Conservation (phyloP, 2,329 filamentous ascomycete species). For the Xylaria hypoxylon region DNA sequence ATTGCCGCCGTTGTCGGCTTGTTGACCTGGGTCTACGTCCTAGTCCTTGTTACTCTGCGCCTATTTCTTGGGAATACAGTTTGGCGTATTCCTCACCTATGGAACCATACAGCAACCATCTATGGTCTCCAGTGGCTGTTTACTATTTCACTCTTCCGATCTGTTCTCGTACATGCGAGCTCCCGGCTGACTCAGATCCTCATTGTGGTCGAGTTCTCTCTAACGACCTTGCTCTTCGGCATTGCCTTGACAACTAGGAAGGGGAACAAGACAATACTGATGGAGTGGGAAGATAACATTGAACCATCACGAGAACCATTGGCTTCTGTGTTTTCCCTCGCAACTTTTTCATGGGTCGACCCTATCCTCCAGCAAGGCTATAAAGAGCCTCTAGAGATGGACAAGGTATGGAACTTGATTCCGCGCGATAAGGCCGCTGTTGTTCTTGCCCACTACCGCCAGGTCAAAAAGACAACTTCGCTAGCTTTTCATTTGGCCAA, state of each 20-base stretch:
- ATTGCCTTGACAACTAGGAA: constrained; percentile 86
- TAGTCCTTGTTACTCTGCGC: constrained; percentile 78
- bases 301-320: constrained; percentile 88
- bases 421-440: constrained; percentile 87
- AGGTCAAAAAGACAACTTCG: constrained; percentile 82
- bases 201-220: constrained; percentile 77
- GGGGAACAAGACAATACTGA: constrained; percentile 87
- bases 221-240: constrained; percentile 78
- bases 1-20: constrained; percentile 75
- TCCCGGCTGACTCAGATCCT: constrained; percentile 73
- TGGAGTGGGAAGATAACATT: constrained; percentile 90
- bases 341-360: constrained; percentile 92
- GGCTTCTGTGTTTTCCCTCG: constrained; percentile 88
- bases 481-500: constrained; percentile 84
- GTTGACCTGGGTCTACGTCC: constrained; percentile 82
- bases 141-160: constrained; percentile 81
- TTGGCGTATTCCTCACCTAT: constrained; percentile 78
- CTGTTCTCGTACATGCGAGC: constrained; percentile 80
- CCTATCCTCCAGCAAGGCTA: constrained; percentile 90
- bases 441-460: constrained; percentile 85
- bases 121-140: constrained; percentile 88
- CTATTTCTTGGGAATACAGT: constrained; percentile 73
- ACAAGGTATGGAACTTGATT: constrained; percentile 91
- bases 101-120: constrained; percentile 91
- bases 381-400: constrained; percentile 82